Conservation (phyloP, 2,329 filamentous ascomycete species). For the Gremmenia infestans region DNA sequence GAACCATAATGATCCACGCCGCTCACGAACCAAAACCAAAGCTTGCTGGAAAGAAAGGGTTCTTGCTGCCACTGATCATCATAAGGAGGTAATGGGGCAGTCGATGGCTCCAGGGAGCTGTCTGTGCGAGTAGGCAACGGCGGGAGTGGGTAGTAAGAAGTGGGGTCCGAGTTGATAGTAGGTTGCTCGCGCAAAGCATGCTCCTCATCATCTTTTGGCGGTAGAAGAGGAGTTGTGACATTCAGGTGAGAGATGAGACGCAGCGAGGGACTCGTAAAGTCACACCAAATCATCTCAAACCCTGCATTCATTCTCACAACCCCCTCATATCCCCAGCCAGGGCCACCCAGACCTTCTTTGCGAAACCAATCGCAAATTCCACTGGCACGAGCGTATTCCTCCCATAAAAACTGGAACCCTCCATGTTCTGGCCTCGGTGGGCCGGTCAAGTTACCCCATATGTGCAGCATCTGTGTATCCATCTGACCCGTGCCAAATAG, state of each 20-base stretch:
- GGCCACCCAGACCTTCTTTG: constrained; percentile 37
- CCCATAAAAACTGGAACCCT: constrained; percentile 34
- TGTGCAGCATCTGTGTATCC: constrained; percentile 45
- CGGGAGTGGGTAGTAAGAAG: constrained; percentile 35
- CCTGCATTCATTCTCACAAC: constrained; percentile 48
- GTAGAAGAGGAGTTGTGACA: constrained; percentile 40
- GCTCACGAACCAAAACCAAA: constrained; percentile 42
- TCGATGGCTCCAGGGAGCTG: constrained; percentile 32
- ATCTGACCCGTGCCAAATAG: constrained; percentile 43
- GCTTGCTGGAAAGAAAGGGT: constrained; percentile 37
- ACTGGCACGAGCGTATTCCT: constrained; percentile 44
- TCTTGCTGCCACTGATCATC: constrained; percentile 31
- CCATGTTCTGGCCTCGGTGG: constrained; percentile 20
- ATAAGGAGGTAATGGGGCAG: constrained; percentile 35
- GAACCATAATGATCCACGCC: constrained; percentile 41
- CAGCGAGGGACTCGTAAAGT: constrained; percentile 41
- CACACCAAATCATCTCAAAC: constrained; percentile 49
- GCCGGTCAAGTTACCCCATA: constrained; percentile 43
- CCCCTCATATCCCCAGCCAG: constrained; percentile 45
- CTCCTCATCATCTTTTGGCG: constrained; percentile 6
- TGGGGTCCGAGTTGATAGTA: constrained; percentile 10
- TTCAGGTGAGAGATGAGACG: constrained; percentile 41
- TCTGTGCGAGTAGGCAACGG: constrained; percentile 34
- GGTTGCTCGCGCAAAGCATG: background rate
- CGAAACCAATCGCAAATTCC: constrained; percentile 44